Evolutionary conservation across 441 rosid genomes (phyloP).

Genomic region (Jatropha podagrica): DNA sequence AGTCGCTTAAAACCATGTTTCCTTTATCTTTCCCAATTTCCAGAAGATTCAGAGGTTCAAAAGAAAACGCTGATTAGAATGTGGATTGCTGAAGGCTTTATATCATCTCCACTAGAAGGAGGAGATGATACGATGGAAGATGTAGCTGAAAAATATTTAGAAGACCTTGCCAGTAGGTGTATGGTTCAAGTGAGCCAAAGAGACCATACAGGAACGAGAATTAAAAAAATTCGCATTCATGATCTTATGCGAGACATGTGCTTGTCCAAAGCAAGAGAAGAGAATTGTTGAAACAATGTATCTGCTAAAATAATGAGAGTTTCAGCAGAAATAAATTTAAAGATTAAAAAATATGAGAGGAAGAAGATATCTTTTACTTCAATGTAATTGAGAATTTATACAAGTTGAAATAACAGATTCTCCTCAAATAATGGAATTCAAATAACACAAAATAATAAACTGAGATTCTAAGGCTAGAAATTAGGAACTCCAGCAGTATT

Average conservation of each 20-base stretch:
- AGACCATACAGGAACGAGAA: slow-evolving; percentile 14
- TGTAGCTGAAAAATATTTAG: slow-evolving; percentile 30
- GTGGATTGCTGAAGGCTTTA: slow-evolving; percentile 36
- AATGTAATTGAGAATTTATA: too few species aligned
- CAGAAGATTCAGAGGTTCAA: slow-evolving; percentile 23
- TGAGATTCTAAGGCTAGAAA: too few species aligned
- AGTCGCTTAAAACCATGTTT: slow-evolving; percentile 32
- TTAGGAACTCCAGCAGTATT: too few species aligned
- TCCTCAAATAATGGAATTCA: too few species aligned
- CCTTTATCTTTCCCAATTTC: slow-evolving; percentile 37
- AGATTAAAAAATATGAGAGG: too few species aligned
- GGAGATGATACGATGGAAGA: slow-evolving; percentile 26
- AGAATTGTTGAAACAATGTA: slow-evolving; percentile 11
- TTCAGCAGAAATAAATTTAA: too few species aligned
- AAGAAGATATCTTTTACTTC: too few species aligned
- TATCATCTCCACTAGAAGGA: slow-evolving; percentile 6
- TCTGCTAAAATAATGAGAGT: too few species aligned
- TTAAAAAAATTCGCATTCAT: slow-evolving; percentile 30
- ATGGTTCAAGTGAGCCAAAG: slow-evolving; percentile 31
- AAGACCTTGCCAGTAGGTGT: slow-evolving; percentile 33
- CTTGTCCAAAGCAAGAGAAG: slow-evolving; percentile 29
- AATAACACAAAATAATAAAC: too few species aligned
- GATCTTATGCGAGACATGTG: slow-evolving; percentile 38
- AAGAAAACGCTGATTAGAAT: slow-evolving; percentile 1
- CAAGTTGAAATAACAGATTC: too few species aligned